Base-by-base conservation (phyloP, 1,139 yeast species). In the Suhomyces bokatorum region DNA sequence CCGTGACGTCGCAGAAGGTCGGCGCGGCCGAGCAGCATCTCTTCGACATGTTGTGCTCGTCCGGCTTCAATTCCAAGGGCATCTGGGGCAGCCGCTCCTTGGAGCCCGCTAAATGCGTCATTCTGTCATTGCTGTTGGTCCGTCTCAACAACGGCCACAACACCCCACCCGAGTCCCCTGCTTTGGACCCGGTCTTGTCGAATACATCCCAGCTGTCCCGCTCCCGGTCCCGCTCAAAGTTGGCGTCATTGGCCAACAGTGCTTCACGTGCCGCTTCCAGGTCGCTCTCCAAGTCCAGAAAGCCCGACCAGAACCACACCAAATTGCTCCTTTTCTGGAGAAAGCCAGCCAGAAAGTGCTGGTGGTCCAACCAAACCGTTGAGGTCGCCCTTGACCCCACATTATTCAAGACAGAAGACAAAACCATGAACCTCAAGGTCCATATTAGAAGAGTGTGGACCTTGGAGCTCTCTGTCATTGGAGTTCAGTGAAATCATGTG, bases 291-390 rank as follows among this genome's bases (percentile, higher is more conserved):
- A 69, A 75, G 48, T 65, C 64, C 28, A 64, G 74, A 49, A 62
- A 60, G 53, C 62, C 63, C 47, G 69, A 69, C 37, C 55, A 66
- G 34, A 69, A 64, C 53, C 75, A 73, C 44, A 87, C 93, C 30
- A 93, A 95, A 62, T 75, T 95, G 44, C 74, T 95, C 32, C 72
- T 95, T 47, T 95, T 95, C 62, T 95, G 99, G 99, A 78, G 97
- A 51, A 93, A 93, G 61, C 99, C 99, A 0, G 99, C 99, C 1
- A 78, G 99, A 59, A 95, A 95, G 63, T 95, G 99, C 67, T 95
- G 99, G 99, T 95, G 99, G 99, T 85, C 87, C 11, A 86, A 85
- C 57, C 81, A 81, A 37, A 69, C 74, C 38, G 70, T 82, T 16
- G 78, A 76, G 6, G 70, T 89, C 28, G 75, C 74, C 30, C 70